Base-by-base conservation (phyloP, 352 stramenopile species). In the Globisporangium takayamanum region DNA sequence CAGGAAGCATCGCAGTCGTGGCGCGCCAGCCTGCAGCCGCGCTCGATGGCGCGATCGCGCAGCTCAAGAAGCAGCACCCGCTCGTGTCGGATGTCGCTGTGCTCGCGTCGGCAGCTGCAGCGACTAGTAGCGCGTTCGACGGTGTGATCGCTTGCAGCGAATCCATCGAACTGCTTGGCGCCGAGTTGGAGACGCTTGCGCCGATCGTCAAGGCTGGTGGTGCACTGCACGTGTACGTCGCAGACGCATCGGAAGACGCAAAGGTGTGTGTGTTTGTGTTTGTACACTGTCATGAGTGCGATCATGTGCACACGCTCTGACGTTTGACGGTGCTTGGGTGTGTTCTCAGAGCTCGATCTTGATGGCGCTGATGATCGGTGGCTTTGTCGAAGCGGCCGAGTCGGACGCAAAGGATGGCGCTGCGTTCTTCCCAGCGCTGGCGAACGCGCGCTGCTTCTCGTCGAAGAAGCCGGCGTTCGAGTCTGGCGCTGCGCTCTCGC, bases 351-450 rank as follows among this genome's bases (percentile, higher is more conserved):
- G 73, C 62, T 62, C 67, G 0, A 68, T 92, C 26, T 59, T 90
- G 22, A 91, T 93, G 84, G 78, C 84, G 47, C 58, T 92, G 39
- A 87, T 94, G 74, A 84, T 92, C 30, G 78, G 69, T 2, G 86
- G 86, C 8, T 85, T 92, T 53, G 76, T 92, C 53, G 83, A 90
- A 42, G 66, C 70, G 6, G 60, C 72, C 5, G 64, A 73, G 25
- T 73, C 74, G 18, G 59, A 63, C 7, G 47, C 57, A 2, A 59
- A 70, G 33, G 75, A 69, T 4, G 63, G 46, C 20, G 74, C 65
- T 39, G 36, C 62, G 36, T 69, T 84, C 41, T 87, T 75, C 70
- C 72, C 80, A 1, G 62, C 76, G 16, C 63, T 88, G 20, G 53
- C 60, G 11, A 70, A 57, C 26, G 68, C 65, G 5, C 66, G 68